Percentiles rank a stretch among this genome's conserved stretches.
These are phyloP conservation scores for Vitis labrusca DNA, from an alignment of 164 flowering plant species.

Conservation along the genomic window DNA sequence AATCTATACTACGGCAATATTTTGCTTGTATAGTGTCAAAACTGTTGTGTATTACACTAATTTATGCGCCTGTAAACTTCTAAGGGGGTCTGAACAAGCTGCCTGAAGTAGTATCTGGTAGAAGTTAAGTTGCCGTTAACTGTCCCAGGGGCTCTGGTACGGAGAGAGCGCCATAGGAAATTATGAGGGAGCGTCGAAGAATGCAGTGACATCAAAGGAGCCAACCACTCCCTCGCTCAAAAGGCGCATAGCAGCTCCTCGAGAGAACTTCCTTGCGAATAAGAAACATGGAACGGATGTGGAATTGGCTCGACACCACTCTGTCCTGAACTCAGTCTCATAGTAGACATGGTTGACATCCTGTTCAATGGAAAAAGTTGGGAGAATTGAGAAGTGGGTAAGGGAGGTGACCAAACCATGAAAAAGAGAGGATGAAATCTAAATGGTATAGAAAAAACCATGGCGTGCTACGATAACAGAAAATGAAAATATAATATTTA, in stretches of 20 bases:
- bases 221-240: slow-evolving; percentile 61
- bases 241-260: slow-evolving; percentile 85
- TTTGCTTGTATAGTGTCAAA: background rate
- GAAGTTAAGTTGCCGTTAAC: no score
- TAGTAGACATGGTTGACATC: slow-evolving; percentile 76
- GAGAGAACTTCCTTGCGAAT: slow-evolving; percentile 88
- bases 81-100: no score
- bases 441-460: no score
- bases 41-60: background rate
- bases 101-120: no score
- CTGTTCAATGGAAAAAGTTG: slow-evolving; percentile 30
- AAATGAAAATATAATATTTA: no score
- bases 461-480: no score
- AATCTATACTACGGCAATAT: no score
- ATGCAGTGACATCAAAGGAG: slow-evolving; percentile 28
- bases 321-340: slow-evolving; percentile 77
- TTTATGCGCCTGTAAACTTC: no score
- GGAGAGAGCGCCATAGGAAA: background rate
- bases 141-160: no score
- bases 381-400: no score
- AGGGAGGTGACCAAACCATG: background rate
- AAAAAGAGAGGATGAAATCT: background rate
- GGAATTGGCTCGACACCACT: slow-evolving; percentile 73
- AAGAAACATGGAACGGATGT: slow-evolving; percentile 69
- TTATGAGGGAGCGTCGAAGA: slow-evolving; percentile 22